phyloP scores from a whole-genome alignment of 371 early-diverging fungal genomes.

The Smittium culicis region DNA sequence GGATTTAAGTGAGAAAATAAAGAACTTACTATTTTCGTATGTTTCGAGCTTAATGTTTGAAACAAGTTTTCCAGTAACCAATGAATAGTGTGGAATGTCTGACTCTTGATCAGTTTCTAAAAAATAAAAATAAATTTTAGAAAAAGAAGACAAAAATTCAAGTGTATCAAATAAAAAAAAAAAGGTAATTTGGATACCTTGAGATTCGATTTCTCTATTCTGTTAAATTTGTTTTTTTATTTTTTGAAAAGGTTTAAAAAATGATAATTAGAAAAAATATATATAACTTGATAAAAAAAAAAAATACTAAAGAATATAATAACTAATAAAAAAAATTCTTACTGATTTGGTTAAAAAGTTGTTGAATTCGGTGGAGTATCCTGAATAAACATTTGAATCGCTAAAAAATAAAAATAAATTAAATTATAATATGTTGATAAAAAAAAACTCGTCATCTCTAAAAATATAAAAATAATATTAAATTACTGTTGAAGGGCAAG shows the following conservation, averaged over 20 bases:
- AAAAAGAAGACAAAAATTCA: background rate
- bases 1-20: too few species aligned
- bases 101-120: constrained; percentile 38
- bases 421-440: background rate
- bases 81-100: constrained; percentile 72
- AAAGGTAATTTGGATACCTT: background rate
- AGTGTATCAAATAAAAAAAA: background rate
- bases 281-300: constrained; percentile 22
- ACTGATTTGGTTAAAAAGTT: constrained; percentile 37
- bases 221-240: too few species aligned
- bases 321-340: constrained; percentile 3
- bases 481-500: constrained; percentile 41
- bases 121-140: background rate
- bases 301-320: constrained; percentile 18
- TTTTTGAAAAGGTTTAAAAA: too few species aligned
- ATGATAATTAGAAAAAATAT: too few species aligned
- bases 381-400: constrained; percentile 56
- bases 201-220: background rate
- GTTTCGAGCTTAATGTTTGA: background rate
- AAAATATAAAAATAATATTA: background rate
- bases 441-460: background rate
- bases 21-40: background rate
- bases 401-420: constrained; percentile 13
- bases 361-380: constrained; percentile 58
- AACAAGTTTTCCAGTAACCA: constrained; percentile 55